phyloP scores from a whole-genome alignment of 2,329 filamentous ascomycete genomes.

The Aspergillus tamarii region DNA sequence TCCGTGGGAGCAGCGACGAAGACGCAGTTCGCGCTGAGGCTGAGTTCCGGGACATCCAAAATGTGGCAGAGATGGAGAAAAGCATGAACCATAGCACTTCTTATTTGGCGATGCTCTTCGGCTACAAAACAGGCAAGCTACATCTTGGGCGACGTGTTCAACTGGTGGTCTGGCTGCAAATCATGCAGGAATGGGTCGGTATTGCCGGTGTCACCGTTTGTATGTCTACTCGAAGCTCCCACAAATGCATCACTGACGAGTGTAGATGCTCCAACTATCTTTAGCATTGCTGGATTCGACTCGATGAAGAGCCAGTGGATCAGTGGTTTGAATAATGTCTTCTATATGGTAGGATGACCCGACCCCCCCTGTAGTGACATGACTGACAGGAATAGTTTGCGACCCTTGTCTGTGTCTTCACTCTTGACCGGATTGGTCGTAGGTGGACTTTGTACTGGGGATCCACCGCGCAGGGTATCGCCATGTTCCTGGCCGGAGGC shows the following conservation, averaged over 20 bases:
- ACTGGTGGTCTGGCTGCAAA: conserved; percentile 71
- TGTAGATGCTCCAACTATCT: conserved; percentile 57
- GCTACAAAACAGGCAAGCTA: conserved; percentile 65
- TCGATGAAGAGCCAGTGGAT: conserved; percentile 66
- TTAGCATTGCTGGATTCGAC: conserved; percentile 68
- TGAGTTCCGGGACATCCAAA: conserved; percentile 71
- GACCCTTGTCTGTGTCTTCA: conserved; percentile 71
- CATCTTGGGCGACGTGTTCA: conserved; percentile 70
- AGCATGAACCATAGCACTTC: conserved; percentile 56
- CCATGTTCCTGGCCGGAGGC: conserved; percentile 69
- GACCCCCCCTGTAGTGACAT: background rate
- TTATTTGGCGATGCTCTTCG: conserved; percentile 69
- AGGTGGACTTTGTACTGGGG: conserved; percentile 73
- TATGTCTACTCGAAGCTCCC: conserved; percentile 22
- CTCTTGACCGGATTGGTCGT: conserved; percentile 68
- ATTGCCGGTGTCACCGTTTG: conserved; percentile 70
- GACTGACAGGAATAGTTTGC: conserved; percentile 53
- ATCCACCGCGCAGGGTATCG: conserved; percentile 63
- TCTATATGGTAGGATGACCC: conserved; percentile 53
- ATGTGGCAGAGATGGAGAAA: conserved; percentile 65
- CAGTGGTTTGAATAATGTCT: conserved; percentile 60
- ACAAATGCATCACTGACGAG: background rate
- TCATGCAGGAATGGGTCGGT: conserved; percentile 71
- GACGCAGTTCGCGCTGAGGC: conserved; percentile 59
- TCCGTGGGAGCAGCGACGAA: conserved; percentile 62